A percentile compares a stretch with the other conserved stretches of the same genome.
Evolutionary conservation across 768 basidiomycete species (phyloP).

Genomic region (Termitomyces sp.): DNA sequence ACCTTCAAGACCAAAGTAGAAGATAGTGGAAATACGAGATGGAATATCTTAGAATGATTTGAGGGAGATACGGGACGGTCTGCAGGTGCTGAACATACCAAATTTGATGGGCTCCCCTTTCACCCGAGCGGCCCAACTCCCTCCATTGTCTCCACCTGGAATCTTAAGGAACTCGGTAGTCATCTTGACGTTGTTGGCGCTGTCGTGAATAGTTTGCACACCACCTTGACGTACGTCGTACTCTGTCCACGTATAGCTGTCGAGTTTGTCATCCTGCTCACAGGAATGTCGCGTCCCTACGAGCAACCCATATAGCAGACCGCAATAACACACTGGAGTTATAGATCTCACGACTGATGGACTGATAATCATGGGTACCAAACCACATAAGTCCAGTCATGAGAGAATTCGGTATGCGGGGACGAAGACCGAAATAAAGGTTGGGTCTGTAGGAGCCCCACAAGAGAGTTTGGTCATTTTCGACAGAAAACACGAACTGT

Average conservation of each 20-base stretch:
- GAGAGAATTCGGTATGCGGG: conserved; percentile 81
- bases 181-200: conserved; percentile 77
- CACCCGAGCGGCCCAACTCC: conserved; percentile 85
- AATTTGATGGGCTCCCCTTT: conserved; percentile 72
- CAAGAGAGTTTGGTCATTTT: conserved; percentile 51
- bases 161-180: conserved; percentile 84
- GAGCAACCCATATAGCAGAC: not conserved
- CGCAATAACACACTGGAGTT: not conserved
- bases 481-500: conserved; percentile 29
- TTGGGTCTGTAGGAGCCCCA: conserved; percentile 91
- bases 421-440: conserved; percentile 91
- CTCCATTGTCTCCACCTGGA: conserved; percentile 75
- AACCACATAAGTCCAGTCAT: conserved; percentile 95
- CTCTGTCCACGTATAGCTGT: conserved; percentile 80
- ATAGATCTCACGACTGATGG: conserved; percentile 49
- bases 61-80: not conserved
- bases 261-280: conserved; percentile 79
- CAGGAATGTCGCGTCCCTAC: conserved; percentile 80
- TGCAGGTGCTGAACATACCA: conserved; percentile 34
- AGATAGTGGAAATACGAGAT: conserved; percentile 72
- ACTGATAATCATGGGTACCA: conserved; percentile 79
- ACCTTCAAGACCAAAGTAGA: conserved; percentile 86
- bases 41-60: conserved; percentile 28
- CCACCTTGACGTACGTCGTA: conserved; percentile 86
- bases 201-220: conserved; percentile 78